Base-by-base conservation (phyloP, 108 stramenopile genomes). In the Fragilaria radians region DNA sequence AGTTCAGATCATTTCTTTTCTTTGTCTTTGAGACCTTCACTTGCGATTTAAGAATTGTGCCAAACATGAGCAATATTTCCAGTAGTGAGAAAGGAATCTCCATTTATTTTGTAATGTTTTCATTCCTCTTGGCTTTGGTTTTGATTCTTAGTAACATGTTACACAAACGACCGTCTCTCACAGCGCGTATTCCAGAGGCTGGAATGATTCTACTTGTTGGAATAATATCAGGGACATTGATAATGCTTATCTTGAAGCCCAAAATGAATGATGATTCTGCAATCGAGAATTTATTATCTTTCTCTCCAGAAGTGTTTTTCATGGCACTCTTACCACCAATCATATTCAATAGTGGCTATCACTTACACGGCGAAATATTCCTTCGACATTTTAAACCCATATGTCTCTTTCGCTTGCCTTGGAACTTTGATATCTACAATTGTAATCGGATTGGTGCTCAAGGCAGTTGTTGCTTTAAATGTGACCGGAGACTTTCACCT, bases 311-410 rank as follows among this genome's bases (percentile, higher is more conserved):
- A 22, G 58, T 85, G 24, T 95, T 95, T 62, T 91, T 95, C 50
- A 45, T 90, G 11, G 68, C 65, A 17, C 66, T 91, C 56, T 76
- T 95, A 7, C 94, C 94, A 0, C 89, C 89, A 0, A 90, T 95
- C 54, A 89, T 95, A 36, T 95, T 89, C 80, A 85, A 91, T 69
- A 71, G 73, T 1, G 94, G 94, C 1, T 89, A 77, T 65, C 72
- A 67, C 46, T 42, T 91, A 25, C 63, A 78, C 4, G n/a, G n/a
- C 45, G 73, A 77, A 54, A 48, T 82, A 24, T 88, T 94, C 65
- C 75, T 76, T 32, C 76, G 73, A 4, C 71, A 88, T 60, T 66
- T 91, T 50, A 54, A 54, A 19, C 77, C 81, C 2, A 90, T 91
- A n/a, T 55, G 52, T 19, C 24, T 77, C 7, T 79, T 80, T 84